Evolutionary conservation across 2,329 filamentous ascomycete species (phyloP).

Genomic region (Fusarium sarcochroum): DNA sequence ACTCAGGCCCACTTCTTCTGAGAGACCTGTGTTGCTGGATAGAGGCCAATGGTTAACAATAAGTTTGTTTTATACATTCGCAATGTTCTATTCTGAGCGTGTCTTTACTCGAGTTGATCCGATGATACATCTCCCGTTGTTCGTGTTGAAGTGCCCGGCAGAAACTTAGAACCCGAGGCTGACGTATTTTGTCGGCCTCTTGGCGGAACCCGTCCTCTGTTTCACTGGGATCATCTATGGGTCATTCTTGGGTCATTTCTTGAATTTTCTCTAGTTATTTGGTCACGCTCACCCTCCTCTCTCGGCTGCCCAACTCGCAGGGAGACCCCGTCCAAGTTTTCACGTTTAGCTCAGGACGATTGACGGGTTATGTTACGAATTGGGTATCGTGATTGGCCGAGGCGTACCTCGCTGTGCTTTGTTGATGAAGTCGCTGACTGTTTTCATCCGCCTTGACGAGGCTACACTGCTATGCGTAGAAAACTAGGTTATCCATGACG

Average conservation of each 20-base stretch:
- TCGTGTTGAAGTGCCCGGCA: not conserved
- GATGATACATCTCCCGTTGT: not conserved
- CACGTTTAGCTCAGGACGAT: conserved; percentile 6
- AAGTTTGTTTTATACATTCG: not conserved
- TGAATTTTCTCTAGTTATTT: conserved; percentile 6
- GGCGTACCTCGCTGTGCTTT: conserved; percentile 1
- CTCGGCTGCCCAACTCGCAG: conserved; percentile 29
- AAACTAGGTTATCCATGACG: conserved; percentile 22
- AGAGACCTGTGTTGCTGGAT: not conserved
- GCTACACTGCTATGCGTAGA: not conserved
- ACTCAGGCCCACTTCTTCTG: not conserved
- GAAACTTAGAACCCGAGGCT: conserved; percentile 15
- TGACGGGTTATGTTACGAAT: conserved; percentile 36
- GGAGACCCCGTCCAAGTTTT: conserved; percentile 11
- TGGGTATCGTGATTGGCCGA: conserved; percentile 43
- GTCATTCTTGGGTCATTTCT: conserved; percentile 38
- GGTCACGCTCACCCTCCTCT: conserved; percentile 29
- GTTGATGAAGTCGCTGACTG: conserved; percentile 12
- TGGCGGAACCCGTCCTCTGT: conserved; percentile 22
- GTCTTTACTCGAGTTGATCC: not conserved
- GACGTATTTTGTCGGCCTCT: conserved; percentile 36
- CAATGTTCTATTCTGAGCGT: not conserved
- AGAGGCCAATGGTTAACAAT: conserved; percentile 16
- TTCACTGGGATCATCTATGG: conserved; percentile 22
- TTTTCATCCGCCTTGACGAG: conserved; percentile 11